Evolutionary conservation across 2,329 filamentous ascomycete species (phyloP).

Genomic region (Dendryphion nanum): DNA sequence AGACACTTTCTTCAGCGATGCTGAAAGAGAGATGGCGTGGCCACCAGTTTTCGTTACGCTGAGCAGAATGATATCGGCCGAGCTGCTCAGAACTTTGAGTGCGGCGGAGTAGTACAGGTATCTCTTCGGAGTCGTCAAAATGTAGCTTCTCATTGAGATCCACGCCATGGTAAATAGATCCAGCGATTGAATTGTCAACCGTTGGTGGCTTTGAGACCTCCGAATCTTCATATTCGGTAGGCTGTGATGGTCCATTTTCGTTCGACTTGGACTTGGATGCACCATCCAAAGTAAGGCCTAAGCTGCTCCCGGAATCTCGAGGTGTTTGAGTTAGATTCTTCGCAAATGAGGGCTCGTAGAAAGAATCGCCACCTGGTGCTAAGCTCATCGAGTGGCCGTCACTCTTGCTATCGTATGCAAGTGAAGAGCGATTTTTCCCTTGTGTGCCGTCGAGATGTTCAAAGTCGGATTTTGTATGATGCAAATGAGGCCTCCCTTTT

Average conservation of each 20-base stretch:
- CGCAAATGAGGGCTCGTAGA: conserved; percentile 16
- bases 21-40: conserved; percentile 74
- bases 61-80: conserved; percentile 15
- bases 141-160: conserved; percentile 49
- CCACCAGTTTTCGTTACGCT: conserved; percentile 60
- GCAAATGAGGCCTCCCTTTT: conserved; percentile 21
- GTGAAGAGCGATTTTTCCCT: background rate
- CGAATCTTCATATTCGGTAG: conserved; percentile 14
- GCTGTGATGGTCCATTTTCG: conserved; percentile 5
- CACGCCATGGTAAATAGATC: conserved; percentile 58
- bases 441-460: background rate
- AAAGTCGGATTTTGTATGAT: conserved; percentile 19
- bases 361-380: too few species aligned
- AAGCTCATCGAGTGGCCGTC: background rate
- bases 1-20: conserved; percentile 70
- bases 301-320: conserved; percentile 21
- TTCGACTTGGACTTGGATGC: background rate
- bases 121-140: conserved; percentile 45
- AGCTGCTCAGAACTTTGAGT: conserved; percentile 56
- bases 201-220: conserved; percentile 35
- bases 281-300: conserved; percentile 7
- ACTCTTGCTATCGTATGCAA: background rate
- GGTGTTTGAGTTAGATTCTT: conserved; percentile 36
- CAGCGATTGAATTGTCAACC: conserved; percentile 56
- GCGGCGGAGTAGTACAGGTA: conserved; percentile 56